Evolutionary conservation across 2,329 filamentous ascomycete genomes (phyloP).

Genomic region (Neopestalotiopsis sp.): DNA sequence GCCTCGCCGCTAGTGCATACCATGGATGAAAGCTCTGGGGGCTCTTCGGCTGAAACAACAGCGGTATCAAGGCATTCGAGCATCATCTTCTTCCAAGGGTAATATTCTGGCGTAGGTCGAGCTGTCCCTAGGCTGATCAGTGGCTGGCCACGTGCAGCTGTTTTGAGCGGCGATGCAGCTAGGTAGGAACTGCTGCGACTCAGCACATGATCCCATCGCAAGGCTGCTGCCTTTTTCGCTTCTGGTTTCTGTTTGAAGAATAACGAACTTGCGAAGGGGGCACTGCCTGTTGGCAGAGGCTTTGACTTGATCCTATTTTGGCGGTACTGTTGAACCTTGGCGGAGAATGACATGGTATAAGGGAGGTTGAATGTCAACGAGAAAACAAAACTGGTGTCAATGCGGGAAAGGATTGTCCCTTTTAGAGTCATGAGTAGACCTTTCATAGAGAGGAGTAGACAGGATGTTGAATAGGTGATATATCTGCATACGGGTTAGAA

Average conservation of each 20-base stretch:
- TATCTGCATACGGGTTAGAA: too few relatives aligned
- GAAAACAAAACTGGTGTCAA: too few relatives aligned
- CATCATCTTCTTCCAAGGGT: slow-evolving; percentile 2
- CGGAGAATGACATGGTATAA: background rate
- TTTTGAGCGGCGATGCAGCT: background rate
- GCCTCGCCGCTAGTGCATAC: background rate
- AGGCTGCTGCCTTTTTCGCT: background rate
- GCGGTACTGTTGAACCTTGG: background rate
- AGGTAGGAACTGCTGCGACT: background rate
- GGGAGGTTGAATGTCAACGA: too few relatives aligned
- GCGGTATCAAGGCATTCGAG: background rate
- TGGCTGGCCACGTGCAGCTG: background rate
- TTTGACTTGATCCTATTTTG: background rate
- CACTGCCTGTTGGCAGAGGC: background rate
- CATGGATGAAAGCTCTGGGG: background rate
- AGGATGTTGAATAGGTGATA: too few relatives aligned
- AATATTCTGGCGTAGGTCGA: slow-evolving; percentile 17
- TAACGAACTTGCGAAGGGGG: background rate
- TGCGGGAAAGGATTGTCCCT: too few relatives aligned
- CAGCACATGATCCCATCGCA: background rate
- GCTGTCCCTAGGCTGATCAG: slow-evolving; percentile 15
- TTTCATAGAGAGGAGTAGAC: too few relatives aligned
- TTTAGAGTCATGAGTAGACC: too few relatives aligned
- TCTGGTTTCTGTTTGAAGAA: background rate
- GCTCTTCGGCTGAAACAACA: background rate